A percentile compares a stretch with the other conserved stretches of the same genome.
Evolutionary conservation across 2,329 filamentous ascomycete species (phyloP).

Genomic region (Monascus ruber): DNA sequence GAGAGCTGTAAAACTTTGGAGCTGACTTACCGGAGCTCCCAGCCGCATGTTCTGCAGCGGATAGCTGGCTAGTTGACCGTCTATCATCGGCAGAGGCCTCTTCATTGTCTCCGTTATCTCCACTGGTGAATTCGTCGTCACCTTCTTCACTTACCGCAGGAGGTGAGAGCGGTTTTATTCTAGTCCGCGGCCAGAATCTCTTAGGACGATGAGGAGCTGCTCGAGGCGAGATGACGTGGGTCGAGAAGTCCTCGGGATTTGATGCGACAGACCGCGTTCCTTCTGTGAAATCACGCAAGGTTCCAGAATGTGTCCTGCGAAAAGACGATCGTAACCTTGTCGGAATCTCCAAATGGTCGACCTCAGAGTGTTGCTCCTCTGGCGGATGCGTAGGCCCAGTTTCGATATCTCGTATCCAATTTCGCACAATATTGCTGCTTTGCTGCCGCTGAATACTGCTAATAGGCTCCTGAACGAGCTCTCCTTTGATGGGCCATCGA

Average conservation of each 20-base stretch:
- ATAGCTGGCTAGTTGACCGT: constrained; percentile 9
- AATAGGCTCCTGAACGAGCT: constrained; percentile 48
- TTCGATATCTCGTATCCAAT: constrained; percentile 72
- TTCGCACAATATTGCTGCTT: constrained; percentile 69
- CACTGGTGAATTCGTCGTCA: constrained; percentile 79
- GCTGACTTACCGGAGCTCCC: constrained; percentile 15
- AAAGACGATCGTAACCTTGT: constrained; percentile 40
- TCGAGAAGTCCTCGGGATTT: constrained; percentile 42
- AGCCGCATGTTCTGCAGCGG: constrained; percentile 2
- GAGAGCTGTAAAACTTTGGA: constrained; percentile 26
- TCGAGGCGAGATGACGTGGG: constrained; percentile 19
- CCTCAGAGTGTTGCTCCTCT: constrained; percentile 48
- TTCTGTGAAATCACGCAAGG: constrained; percentile 38
- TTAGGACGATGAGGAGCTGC: constrained; percentile 25
- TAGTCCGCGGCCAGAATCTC: constrained; percentile 16
- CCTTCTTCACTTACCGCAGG: constrained; percentile 80
- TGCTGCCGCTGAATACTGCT: constrained; percentile 52
- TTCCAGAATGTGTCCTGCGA: constrained; percentile 17
- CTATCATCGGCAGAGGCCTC: constrained; percentile 26
- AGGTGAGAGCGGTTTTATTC: constrained; percentile 35
- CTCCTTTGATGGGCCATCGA: constrained; percentile 53
- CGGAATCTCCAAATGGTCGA: constrained; percentile 48
- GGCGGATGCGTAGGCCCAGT: constrained; percentile 45
- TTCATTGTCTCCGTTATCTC: constrained; percentile 69
- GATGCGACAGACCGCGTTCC: constrained; percentile 44